These are phyloP conservation scores for Carex myosuroides DNA, from an alignment of 176 grass and related monocot genomes.

Conservation along the genomic window DNA sequence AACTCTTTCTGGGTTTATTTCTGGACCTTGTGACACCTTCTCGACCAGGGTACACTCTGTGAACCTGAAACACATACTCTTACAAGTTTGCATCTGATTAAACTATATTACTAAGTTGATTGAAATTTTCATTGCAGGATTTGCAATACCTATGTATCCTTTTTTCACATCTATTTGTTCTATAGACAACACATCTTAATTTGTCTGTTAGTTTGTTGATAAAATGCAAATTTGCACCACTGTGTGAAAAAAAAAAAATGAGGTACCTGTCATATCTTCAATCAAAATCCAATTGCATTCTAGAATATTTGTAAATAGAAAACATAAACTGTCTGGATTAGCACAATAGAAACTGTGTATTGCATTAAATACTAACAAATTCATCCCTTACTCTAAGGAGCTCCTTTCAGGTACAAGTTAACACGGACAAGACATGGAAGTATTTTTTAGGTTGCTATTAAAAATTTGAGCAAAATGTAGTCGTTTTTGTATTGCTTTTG, in stretches of 20 bases:
- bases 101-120: constrained; percentile 29
- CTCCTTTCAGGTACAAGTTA: background rate
- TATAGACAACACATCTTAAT: background rate
- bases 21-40: constrained; percentile 48
- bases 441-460: background rate
- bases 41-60: constrained; percentile 44
- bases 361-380: background rate
- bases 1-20: constrained; percentile 82
- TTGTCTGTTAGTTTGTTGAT: background rate
- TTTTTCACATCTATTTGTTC: constrained; percentile 1
- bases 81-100: background rate
- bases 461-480: background rate
- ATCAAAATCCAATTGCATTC: background rate
- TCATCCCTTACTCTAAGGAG: background rate
- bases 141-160: constrained; percentile 98
- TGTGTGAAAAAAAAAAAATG: background rate
- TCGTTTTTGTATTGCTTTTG: background rate
- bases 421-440: background rate
- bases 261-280: background rate
- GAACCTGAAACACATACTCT: background rate
- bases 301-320: background rate
- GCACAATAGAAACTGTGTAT: background rate
- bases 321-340: background rate
- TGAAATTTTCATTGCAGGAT: constrained; percentile 56
- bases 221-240: background rate